Evolutionary conservation across 2,329 filamentous ascomycete genomes (phyloP).

Genomic region (Cladophialophora psammophila): DNA sequence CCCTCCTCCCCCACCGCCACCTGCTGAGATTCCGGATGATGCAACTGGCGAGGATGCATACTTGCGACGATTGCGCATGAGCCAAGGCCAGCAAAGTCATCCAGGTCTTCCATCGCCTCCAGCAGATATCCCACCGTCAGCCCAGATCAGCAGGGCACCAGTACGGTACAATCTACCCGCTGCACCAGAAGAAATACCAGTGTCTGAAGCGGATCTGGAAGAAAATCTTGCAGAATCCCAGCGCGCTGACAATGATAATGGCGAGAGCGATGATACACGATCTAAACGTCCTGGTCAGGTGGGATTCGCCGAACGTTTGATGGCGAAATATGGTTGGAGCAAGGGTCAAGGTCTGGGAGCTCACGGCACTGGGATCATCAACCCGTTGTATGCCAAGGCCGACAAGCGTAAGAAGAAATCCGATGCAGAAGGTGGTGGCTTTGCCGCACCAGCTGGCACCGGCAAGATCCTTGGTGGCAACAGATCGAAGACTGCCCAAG

Average conservation of each 20-base stretch:
- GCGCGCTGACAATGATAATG: conserved; percentile 40
- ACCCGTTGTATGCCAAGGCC: conserved; percentile 82
- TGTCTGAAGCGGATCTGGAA: conserved; percentile 61
- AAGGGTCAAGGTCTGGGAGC: conserved; percentile 88
- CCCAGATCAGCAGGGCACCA: conserved; percentile 75
- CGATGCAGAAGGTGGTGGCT: conserved; percentile 80
- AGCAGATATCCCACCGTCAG: conserved; percentile 46
- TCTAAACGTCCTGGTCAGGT: conserved; percentile 78
- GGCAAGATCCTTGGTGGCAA: conserved; percentile 81
- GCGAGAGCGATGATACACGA: conserved; percentile 52
- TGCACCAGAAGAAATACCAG: conserved; percentile 60
- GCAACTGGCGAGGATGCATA: conserved; percentile 74
- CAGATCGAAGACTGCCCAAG: conserved; percentile 59
- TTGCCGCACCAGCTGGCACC: conserved; percentile 71
- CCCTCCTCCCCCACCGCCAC: conserved; percentile 47
- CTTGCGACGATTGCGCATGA: conserved; percentile 67
- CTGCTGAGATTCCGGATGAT: conserved; percentile 61
- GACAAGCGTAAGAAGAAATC: conserved; percentile 82
- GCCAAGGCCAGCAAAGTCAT: conserved; percentile 48
- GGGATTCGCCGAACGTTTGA: conserved; percentile 84
- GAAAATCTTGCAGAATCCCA: conserved; percentile 50
- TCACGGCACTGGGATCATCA: conserved; percentile 79
- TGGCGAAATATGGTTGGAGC: conserved; percentile 93
- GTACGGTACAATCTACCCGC: conserved; percentile 72
- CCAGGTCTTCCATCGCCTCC: conserved; percentile 47